A percentile compares a stretch with the other conserved stretches of the same genome.
phyloP scores from a whole-genome alignment of 148 eudicot genomes.

The Rhododendron williamsianum region DNA sequence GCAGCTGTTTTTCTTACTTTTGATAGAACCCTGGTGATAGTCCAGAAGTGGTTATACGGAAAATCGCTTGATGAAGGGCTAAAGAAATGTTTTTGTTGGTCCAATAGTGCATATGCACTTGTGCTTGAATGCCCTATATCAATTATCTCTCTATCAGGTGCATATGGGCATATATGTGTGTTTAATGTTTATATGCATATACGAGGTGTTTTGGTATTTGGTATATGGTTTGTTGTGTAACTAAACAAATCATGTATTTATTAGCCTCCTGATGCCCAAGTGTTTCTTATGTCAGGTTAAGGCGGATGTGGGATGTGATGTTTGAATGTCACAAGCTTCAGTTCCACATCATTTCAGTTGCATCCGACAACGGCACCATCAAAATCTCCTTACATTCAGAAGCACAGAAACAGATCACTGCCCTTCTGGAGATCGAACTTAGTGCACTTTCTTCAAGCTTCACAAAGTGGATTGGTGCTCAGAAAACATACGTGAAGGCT shows the following conservation, averaged over 20 bases:
- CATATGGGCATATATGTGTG: background rate
- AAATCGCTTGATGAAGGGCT: background rate
- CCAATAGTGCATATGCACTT: background rate
- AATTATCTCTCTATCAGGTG: background rate
- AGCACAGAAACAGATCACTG: constrained; percentile 38
- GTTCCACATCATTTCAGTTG: constrained; percentile 46
- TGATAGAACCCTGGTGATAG: background rate
- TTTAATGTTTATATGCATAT: background rate
- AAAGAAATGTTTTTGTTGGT: background rate
- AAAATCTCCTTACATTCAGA: constrained; percentile 61
- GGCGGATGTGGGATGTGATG: constrained; percentile 92
- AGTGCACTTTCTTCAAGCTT: constrained; percentile 49
- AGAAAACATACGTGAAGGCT: constrained; percentile 52
- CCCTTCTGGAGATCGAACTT: constrained; percentile 46
- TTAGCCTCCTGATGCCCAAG: background rate
- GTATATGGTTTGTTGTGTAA: background rate
- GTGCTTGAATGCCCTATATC: background rate
- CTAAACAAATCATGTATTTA: background rate
- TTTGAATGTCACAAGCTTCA: constrained; percentile 77
- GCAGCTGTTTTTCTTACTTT: background rate
- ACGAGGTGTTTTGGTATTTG: background rate
- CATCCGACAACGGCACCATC: constrained; percentile 30
- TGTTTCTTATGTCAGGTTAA: constrained; percentile 44
- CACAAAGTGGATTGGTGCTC: constrained; percentile 69
- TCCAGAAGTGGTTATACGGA: background rate